Base-by-base conservation (phyloP, 1,139 yeast species). In the Taiozyma sp. region DNA sequence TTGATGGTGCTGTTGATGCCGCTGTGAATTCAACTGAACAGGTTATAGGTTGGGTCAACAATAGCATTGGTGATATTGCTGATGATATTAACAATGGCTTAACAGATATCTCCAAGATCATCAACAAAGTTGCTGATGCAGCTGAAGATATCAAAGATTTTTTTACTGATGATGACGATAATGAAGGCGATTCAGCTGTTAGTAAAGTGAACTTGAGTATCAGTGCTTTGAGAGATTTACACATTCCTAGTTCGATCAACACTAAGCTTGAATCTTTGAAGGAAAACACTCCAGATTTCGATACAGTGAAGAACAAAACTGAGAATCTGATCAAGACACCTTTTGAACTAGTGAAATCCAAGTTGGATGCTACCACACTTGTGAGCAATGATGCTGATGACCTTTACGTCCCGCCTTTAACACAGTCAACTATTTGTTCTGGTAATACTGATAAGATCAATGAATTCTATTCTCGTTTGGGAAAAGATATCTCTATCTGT, bases 21-120 rank as follows among this genome's bases (percentile, higher is more conserved):
- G 95, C 95, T 0, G 66, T 86, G 2, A 88, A 88, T 62, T 79
- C 90, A 0, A 81, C 95, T 0, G 88, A 84, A 59, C 65, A 76
- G 1, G 70, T 88, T 2, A 73, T 89, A 5, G 63, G 67, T 9
- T 72, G 75, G 34, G 86, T 88, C 1, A 88, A 90, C 61, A 68
- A 68, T 3, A 82, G 95, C 0, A 67, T 88, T 2, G 70, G 68
- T 1, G 69, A 70, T 0, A 68, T 83, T 14, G 77, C 89, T 0
- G 69, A 72, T 42, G 88, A 81, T 9, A 70, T 89, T 24, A 83
- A 87, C 50, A 74, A 72, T 41, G 93, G 91, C 0, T 67, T 86
- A 42, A 72, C 71, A 16, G 85, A 79, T 24, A 54, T 84, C 4
- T 72, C 85, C 1, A 66, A 67, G 1, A 68, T 81, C 1, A 66